Conservation (phyloP, 1,284 basidiomycete species). For the Vanrija humicola region DNA sequence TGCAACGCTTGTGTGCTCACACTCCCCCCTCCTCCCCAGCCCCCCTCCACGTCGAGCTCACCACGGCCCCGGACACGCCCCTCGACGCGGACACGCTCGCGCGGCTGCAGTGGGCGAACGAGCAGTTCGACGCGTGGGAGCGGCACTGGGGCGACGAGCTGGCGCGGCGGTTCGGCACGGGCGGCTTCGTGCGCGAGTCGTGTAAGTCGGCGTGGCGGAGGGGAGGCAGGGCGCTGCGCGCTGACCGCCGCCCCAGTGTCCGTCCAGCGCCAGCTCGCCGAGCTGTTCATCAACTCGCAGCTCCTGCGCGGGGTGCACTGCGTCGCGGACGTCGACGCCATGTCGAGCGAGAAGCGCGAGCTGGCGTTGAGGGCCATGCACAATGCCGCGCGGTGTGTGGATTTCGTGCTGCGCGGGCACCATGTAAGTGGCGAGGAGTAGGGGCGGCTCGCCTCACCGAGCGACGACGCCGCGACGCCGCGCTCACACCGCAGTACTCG, state of each 20-base stretch:
- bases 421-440: slow-evolving; percentile 1
- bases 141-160: slow-evolving; percentile 27
- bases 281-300: slow-evolving; percentile 29
- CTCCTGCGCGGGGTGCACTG: slow-evolving; percentile 23
- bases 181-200: slow-evolving; percentile 21
- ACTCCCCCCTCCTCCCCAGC: background rate
- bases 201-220: background rate
- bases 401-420: slow-evolving; percentile 16
- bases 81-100: slow-evolving; percentile 23
- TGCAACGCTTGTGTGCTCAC: too few species aligned
- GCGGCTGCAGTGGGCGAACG: slow-evolving; percentile 26
- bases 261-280: slow-evolving; percentile 15
- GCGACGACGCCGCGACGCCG: background rate
- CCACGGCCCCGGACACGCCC: slow-evolving; percentile 18
- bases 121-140: slow-evolving; percentile 29
- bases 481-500: slow-evolving; percentile 58
- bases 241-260: slow-evolving; percentile 1
- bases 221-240: background rate
- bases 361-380: slow-evolving; percentile 26
- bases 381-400: slow-evolving; percentile 24
- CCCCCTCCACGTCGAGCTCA: slow-evolving; percentile 22
- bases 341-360: slow-evolving; percentile 23
- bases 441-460: slow-evolving; percentile 19
- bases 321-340: slow-evolving; percentile 18
- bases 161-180: slow-evolving; percentile 2